phyloP scores from a whole-genome alignment of 2,329 filamentous ascomycete species.

The Xylariaceae sp. region DNA sequence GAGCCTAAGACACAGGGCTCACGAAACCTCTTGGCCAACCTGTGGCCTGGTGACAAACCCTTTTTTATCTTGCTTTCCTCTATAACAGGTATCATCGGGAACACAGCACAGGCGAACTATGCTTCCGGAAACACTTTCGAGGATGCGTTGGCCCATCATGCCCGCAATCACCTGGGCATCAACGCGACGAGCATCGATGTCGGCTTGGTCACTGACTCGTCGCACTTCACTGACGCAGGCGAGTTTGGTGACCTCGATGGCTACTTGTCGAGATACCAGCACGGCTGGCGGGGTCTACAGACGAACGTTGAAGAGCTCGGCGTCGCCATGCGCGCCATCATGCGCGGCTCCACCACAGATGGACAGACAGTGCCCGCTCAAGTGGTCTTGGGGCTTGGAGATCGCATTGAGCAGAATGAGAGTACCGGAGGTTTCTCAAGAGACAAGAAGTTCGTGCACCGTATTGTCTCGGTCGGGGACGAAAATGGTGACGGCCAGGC shows the following conservation, averaged over 20 bases:
- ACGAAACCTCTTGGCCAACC: neutral
- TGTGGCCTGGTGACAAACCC: neutral
- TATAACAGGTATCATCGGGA: slow-evolving; percentile 1
- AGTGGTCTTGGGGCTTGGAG: neutral
- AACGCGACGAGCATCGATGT: slow-evolving; percentile 1
- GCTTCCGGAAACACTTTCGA: slow-evolving; percentile 3
- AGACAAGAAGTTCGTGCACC: slow-evolving; percentile 2
- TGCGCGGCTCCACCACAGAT: slow-evolving; percentile 1
- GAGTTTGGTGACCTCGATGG: neutral
- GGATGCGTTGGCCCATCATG: slow-evolving; percentile 4
- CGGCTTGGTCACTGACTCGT: slow-evolving; percentile 1
- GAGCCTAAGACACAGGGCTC: neutral
- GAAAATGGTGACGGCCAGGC: neutral
- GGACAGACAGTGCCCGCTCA: neutral
- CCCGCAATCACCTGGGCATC: slow-evolving; percentile 1
- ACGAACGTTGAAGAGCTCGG: slow-evolving; percentile 4
- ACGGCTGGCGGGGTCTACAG: neutral
- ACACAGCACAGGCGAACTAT: slow-evolving; percentile 5
- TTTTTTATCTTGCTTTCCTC: slow-evolving; percentile 6
- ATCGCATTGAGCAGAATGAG: neutral
- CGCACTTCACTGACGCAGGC: slow-evolving; percentile 1
- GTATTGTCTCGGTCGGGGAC: neutral
- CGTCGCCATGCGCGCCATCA: neutral
- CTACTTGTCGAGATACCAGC: slow-evolving; percentile 1
- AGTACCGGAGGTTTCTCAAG: neutral